Evolutionary conservation across 1,284 basidiomycete species (phyloP).

Genomic region (Cerrena zonata): DNA sequence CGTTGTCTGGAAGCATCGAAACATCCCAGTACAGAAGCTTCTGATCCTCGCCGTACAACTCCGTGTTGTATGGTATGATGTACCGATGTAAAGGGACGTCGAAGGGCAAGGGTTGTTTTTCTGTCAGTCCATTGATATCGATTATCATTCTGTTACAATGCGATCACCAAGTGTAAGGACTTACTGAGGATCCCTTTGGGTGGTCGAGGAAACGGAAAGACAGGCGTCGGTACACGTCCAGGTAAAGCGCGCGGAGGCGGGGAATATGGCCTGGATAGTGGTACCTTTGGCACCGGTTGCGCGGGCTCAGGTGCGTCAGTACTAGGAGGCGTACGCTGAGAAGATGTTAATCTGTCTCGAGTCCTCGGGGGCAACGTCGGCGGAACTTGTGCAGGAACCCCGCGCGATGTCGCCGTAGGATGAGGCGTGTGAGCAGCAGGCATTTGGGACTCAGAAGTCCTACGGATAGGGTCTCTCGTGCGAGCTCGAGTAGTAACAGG

Average conservation of each 20-base stretch:
- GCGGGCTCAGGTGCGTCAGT: too few species aligned
- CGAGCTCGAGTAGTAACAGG: too few species aligned
- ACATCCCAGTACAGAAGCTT: slow-evolving; percentile 23
- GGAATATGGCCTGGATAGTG: not conserved
- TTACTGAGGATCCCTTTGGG: not conserved
- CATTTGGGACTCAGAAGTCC: too few species aligned
- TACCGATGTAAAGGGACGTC: slow-evolving; percentile 34
- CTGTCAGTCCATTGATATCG: slow-evolving; percentile 5
- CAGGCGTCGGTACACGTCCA: not conserved
- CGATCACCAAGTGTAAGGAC: not conserved
- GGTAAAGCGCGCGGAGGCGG: not conserved
- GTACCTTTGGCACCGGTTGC: too few species aligned
- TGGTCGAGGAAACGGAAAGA: not conserved
- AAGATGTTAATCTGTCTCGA: too few species aligned
- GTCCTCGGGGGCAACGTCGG: too few species aligned
- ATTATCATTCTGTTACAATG: slow-evolving; percentile 5
- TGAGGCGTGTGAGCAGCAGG: too few species aligned
- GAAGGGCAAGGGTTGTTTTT: not conserved
- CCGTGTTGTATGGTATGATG: slow-evolving; percentile 31
- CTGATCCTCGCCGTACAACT: slow-evolving; percentile 19
- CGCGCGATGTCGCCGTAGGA: too few species aligned
- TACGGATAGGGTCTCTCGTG: too few species aligned
- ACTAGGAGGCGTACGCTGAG: too few species aligned
- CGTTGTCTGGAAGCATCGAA: slow-evolving; percentile 22
- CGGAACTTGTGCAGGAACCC: too few species aligned